Conservation (phyloP, 805 yeast genomes). For the Ogataea siamensis region DNA sequence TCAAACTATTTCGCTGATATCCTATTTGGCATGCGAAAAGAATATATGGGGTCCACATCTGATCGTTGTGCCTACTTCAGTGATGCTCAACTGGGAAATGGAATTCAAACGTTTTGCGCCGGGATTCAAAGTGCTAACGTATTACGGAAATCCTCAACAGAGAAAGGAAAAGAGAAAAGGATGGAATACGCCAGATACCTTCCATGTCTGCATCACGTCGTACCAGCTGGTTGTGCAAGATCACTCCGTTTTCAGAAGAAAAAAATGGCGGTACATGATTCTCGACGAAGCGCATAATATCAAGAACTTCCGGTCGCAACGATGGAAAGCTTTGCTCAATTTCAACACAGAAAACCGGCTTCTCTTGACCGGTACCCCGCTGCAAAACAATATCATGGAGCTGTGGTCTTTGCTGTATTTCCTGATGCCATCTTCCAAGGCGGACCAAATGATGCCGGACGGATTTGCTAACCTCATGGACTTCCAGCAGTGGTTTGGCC, state of each 20-base stretch:
- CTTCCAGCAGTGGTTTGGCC: conserved; percentile 98
- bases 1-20: conserved; percentile 84
- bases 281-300: conserved; percentile 98
- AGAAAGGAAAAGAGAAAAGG: conserved; percentile 94
- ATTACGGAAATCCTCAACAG: conserved; percentile 96
- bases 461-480: conserved; percentile 96
- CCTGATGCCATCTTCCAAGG: conserved; percentile 85
- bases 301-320: conserved; percentile 90
- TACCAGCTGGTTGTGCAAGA: conserved; percentile 98
- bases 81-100: conserved; percentile 98
- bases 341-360: conserved; percentile 89
- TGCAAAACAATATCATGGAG: conserved; percentile 92
- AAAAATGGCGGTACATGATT: conserved; percentile 95
- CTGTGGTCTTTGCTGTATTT: conserved; percentile 94
- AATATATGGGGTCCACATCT: conserved; percentile 98
- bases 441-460: conserved; percentile 71
- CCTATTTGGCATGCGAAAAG: conserved; percentile 90
- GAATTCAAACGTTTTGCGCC: conserved; percentile 98
- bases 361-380: conserved; percentile 92
- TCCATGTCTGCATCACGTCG: conserved; percentile 96
- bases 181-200: conserved; percentile 94
- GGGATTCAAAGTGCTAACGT: conserved; percentile 91
- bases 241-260: conserved; percentile 87
- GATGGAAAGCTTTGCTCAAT: conserved; percentile 95
- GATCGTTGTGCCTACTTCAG: conserved; percentile 96